Evolutionary conservation across 2,329 filamentous ascomycete species (phyloP).

Genomic region (Trichoderma atroviride): DNA sequence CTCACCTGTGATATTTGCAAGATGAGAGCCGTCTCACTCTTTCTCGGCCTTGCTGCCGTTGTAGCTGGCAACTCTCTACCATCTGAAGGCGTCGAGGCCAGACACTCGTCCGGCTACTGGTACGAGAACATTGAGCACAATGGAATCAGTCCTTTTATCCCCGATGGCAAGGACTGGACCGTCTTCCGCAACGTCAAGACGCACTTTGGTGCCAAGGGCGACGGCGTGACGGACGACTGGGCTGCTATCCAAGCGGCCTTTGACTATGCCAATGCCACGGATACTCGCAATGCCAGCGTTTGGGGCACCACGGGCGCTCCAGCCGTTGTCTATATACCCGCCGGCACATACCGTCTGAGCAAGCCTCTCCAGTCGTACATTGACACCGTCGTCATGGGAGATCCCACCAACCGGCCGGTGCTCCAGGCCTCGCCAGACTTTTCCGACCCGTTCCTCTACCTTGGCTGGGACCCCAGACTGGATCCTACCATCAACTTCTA

Average conservation of each 20-base stretch:
- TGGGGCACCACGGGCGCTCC: conserved; percentile 29
- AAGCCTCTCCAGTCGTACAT: conserved; percentile 38
- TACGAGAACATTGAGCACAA: conserved; percentile 29
- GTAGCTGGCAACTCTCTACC: conserved; percentile 6
- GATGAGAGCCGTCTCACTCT: conserved; percentile 15
- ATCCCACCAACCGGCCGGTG: conserved; percentile 35
- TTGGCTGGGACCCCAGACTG: conserved; percentile 29
- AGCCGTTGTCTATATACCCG: conserved; percentile 36
- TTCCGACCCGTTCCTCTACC: conserved; percentile 27
- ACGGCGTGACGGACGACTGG: conserved; percentile 72
- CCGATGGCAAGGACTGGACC: conserved; percentile 41
- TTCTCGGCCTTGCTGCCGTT: conserved; percentile 22
- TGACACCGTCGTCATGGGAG: conserved; percentile 39
- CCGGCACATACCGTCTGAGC: conserved; percentile 38
- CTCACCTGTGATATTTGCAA: background rate
- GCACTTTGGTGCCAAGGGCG: conserved; percentile 68
- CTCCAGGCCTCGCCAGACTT: conserved; percentile 33
- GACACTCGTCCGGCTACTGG: conserved; percentile 27
- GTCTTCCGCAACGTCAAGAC: conserved; percentile 68
- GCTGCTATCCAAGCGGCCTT: conserved; percentile 59
- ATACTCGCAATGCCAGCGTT: conserved; percentile 22
- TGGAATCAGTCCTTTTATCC: conserved; percentile 30
- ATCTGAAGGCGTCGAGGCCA: conserved; percentile 2
- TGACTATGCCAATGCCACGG: conserved; percentile 27
- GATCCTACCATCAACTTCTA: conserved; percentile 41